Evolutionary conservation across 768 basidiomycete species (phyloP).

Genomic region (Hemileccinum rubropunctum): DNA sequence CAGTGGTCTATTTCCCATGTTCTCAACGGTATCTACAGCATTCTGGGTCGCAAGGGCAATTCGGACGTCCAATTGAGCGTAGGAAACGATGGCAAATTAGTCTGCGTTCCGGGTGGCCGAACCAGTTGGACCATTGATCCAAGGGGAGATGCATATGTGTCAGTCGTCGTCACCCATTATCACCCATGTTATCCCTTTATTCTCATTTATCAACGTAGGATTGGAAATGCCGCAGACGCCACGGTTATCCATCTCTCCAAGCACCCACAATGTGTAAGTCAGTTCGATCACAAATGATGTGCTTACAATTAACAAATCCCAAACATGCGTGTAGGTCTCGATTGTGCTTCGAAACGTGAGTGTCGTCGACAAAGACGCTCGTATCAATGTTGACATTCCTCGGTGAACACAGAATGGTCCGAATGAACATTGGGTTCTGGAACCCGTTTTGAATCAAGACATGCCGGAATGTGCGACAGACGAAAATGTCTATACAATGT

Average conservation of each 20-base stretch:
- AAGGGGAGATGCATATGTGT: neutral
- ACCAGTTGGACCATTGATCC: neutral
- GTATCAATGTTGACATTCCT: neutral
- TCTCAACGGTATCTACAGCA: neutral
- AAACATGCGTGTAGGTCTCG: neutral
- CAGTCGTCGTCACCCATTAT: neutral
- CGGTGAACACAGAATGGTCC: neutral
- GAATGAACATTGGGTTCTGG: conserved; percentile 8
- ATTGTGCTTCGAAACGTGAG: neutral
- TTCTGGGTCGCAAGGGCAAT: neutral
- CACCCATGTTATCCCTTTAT: neutral
- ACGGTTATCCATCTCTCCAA: neutral
- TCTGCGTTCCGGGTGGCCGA: neutral
- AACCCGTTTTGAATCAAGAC: neutral
- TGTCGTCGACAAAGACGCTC: neutral
- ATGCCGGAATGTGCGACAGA: neutral
- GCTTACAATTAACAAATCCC: neutral
- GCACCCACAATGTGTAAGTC: neutral
- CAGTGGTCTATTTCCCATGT: neutral
- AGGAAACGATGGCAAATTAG: neutral
- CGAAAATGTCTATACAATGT: no score
- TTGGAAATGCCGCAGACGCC: conserved; percentile 2
- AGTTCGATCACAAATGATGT: neutral
- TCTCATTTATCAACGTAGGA: neutral
- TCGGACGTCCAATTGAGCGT: neutral